Percentiles rank a stretch among this genome's conserved stretches.
phyloP scores from a whole-genome alignment of 2,329 filamentous ascomycete genomes.

The Apiospora pterosperma region DNA sequence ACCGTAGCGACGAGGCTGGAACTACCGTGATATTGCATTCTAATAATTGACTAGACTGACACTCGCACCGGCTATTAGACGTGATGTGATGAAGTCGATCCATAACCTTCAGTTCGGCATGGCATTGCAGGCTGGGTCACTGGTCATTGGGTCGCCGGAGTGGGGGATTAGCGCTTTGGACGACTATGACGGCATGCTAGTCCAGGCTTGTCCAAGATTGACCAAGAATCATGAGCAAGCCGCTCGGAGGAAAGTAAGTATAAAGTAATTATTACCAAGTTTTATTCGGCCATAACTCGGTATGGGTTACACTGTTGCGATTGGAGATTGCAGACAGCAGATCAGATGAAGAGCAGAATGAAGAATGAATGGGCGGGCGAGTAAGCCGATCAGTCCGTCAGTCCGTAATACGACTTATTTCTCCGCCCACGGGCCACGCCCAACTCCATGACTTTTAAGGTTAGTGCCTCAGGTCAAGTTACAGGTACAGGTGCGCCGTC shows the following conservation, averaged over 20 bases:
- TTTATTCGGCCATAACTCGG: background rate
- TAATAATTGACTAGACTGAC: background rate
- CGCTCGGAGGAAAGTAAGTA: background rate
- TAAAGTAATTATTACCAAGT: background rate
- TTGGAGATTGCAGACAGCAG: background rate
- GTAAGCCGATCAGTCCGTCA: background rate
- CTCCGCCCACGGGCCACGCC: too few species aligned
- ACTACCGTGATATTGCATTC: background rate
- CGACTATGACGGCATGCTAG: background rate
- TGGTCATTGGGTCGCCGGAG: too few species aligned
- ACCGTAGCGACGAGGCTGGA: background rate
- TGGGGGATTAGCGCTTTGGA: background rate
- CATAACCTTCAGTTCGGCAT: background rate
- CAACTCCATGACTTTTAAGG: too few species aligned
- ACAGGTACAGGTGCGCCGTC: too few species aligned
- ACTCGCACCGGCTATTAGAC: too few species aligned
- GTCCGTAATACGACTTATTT: too few species aligned
- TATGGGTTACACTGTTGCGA: background rate
- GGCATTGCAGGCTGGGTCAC: background rate
- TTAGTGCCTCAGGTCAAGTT: too few species aligned
- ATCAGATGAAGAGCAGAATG: background rate
- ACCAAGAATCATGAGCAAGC: background rate
- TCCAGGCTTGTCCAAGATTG: background rate
- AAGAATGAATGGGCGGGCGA: too few species aligned
- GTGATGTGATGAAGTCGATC: background rate